These are phyloP conservation scores for Dissophora globulifera DNA, from an alignment of 192 early-diverging fungal genomes.

Conservation along the genomic window DNA sequence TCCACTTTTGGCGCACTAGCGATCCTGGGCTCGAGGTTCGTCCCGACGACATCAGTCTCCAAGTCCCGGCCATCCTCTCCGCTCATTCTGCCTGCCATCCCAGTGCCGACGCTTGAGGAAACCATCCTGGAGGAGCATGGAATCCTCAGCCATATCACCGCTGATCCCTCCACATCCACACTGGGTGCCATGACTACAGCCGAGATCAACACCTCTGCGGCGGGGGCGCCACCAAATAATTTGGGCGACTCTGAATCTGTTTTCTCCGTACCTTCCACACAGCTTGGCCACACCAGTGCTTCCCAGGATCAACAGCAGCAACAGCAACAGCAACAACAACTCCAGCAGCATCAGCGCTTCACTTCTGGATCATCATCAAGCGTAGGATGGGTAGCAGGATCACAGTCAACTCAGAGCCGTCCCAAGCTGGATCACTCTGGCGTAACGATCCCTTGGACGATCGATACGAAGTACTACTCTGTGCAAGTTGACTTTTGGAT, in stretches of 20 bases:
- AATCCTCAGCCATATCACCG: neutral
- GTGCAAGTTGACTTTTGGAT: constrained; percentile 73
- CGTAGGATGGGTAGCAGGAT: neutral
- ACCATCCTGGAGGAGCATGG: constrained; percentile 15
- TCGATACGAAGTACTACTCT: constrained; percentile 76
- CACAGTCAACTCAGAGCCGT: constrained; percentile 4
- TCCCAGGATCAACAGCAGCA: neutral
- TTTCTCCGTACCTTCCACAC: no score
- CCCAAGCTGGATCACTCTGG: constrained; percentile 46
- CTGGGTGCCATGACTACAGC: no score
- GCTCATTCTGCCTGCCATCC: constrained; percentile 45
- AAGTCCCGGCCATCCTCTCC: constrained; percentile 42
- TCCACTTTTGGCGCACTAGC: constrained; percentile 15
- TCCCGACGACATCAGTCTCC: constrained; percentile 47
- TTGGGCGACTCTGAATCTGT: neutral
- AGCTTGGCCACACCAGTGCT: neutral
- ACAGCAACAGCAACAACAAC: neutral
- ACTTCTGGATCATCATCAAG: no score
- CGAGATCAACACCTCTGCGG: no score
- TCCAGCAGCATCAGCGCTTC: no score
- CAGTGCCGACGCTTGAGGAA: constrained; percentile 44
- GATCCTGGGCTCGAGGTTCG: constrained; percentile 50
- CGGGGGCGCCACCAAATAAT: constrained; percentile 35
- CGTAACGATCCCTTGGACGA: constrained; percentile 60
- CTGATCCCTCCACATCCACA: no score